These are phyloP conservation scores for Stephania yunnanensis DNA, from an alignment of 164 flowering plant species.

Conservation along the genomic window DNA sequence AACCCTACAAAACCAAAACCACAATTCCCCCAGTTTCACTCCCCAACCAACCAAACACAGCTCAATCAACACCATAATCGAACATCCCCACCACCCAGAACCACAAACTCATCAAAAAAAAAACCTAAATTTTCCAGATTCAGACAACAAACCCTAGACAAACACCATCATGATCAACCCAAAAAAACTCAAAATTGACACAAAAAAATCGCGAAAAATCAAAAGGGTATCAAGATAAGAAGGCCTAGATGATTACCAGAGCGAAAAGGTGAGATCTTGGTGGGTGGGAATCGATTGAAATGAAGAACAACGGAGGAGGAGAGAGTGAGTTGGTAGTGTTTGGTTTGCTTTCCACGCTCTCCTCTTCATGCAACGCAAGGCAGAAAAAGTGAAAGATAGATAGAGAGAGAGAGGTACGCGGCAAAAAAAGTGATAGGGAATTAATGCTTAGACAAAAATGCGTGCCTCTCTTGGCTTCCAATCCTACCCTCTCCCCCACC, in stretches of 20 bases:
- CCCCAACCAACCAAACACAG: not conserved
- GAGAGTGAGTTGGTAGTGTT: not conserved
- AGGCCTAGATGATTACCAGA: not conserved
- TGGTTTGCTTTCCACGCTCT: not conserved
- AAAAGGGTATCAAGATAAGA: not conserved
- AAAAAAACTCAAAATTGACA: not conserved
- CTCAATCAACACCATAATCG: not conserved
- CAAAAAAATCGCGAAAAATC: not conserved
- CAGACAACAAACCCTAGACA: not conserved
- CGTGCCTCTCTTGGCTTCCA: not conserved
- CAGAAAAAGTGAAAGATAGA: not conserved
- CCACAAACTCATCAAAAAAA: not conserved
- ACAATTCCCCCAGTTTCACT: constrained; percentile 6
- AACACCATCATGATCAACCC: not conserved
- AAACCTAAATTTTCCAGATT: not conserved
- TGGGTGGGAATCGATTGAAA: not conserved
- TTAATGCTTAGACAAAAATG: constrained; percentile 4
- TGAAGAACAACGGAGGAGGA: constrained; percentile 7
- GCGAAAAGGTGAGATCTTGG: not conserved
- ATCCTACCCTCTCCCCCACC: not conserved
- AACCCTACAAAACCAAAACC: constrained; percentile 15
- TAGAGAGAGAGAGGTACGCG: constrained; percentile 15
- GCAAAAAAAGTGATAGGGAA: constrained; percentile 20
- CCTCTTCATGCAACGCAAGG: constrained; percentile 5
- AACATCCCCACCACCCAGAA: not conserved